Base-by-base conservation (phyloP, 257 asterid species). In the Gentiana macrophylla region DNA sequence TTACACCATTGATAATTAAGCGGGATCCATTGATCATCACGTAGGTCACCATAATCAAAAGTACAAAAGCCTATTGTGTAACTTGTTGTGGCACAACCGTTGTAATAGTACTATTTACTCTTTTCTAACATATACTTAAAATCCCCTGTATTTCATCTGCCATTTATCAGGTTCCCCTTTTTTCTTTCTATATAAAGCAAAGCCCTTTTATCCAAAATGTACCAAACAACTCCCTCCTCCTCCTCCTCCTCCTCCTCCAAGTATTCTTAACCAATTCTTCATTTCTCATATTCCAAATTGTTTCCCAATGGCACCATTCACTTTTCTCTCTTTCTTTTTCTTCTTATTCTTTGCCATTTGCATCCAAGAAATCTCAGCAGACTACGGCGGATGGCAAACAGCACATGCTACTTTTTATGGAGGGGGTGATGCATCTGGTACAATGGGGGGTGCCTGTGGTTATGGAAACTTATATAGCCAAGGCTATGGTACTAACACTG, bases 361-460 rank as follows among this genome's bases (percentile, higher is more conserved):
- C 68, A 46, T 78, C 15, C 58, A 7, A 3, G 62, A 59, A 32
- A 46, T 65, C 45, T 71, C 56, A 24, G 91, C 77, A 49, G 76
- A 76, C 1, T 24, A 24, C 24, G 24, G 24, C 24, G 24, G 24
- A n/a, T 85, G 88, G 88, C 59, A 76, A 13, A 55, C 47, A 37
- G 94, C 81, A 37, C 86, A 80, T 55, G 94, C 94, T 10, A 85
- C 94, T 11, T 85, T 85, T 65, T 85, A 85, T 50, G 94, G 94
- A 2, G 94, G 94, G 1, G 81, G 86, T 1, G 94, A 85, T 52
- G 94, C 94, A 1, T 74, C 94, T 0, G 94, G 94, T 70, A 85
- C 94, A 9, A 85, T 82, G 94, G 95, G 95, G 33, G 97, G 97
- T 38, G 97, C 97, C 45, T 89, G 95, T 70, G 97, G 97, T 35